Conservation (phyloP, 208 protist species). For the Wallacemonas sp. region DNA sequence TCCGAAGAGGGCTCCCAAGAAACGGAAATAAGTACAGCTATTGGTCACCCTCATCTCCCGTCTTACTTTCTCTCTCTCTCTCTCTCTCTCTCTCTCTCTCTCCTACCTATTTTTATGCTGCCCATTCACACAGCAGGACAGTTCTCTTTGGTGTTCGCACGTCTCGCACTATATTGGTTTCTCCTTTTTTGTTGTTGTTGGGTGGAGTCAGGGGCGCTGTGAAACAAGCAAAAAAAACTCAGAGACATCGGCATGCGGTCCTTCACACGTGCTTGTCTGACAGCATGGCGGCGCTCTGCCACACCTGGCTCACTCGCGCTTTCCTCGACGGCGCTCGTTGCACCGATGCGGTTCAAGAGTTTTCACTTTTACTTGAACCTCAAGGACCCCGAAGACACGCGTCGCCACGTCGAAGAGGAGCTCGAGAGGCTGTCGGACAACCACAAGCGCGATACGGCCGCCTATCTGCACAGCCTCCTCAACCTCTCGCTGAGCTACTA, state of each 20-base stretch:
- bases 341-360: slow-evolving; percentile 36
- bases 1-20: too few species aligned
- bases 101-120: background rate
- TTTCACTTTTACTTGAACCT: slow-evolving; percentile 85
- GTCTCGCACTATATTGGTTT: background rate
- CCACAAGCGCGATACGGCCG: slow-evolving; percentile 46
- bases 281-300: background rate
- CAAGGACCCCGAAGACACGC: slow-evolving; percentile 70
- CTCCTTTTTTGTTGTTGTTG: background rate
- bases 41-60: too few species aligned
- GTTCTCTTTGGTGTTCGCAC: background rate
- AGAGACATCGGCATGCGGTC: background rate
- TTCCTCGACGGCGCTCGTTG: background rate
- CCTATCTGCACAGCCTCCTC: slow-evolving; percentile 70
- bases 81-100: slow-evolving; percentile 2
- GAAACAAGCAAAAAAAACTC: background rate
- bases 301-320: background rate
- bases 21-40: too few species aligned
- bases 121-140: too few species aligned
- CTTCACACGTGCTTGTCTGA: background rate
- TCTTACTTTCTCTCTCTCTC: too few species aligned
- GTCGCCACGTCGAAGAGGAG: slow-evolving; percentile 62
- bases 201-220: background rate
- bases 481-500: slow-evolving; percentile 75
- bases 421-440: slow-evolving; percentile 51